Base-by-base conservation (phyloP, 805 yeast species). In the Tetrapisispora nanseiensis region DNA sequence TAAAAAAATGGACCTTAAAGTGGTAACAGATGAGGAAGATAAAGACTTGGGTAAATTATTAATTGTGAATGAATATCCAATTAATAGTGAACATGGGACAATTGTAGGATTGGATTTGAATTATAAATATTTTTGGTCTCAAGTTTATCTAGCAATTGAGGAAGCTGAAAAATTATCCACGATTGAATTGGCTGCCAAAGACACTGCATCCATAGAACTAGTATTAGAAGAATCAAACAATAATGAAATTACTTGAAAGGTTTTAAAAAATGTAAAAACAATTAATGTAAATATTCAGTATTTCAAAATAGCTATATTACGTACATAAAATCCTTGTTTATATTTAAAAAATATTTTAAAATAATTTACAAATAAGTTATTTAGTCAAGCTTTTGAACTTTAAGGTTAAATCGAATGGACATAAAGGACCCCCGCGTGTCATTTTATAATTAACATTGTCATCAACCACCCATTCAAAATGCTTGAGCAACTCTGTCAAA, bases 381-480 rank as follows among this genome's bases (percentile, higher is more conserved):
- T 37, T 21, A 11, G 29, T 10, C n/a, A 37, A 9, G 19, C 29
- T 41, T 28, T 48, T 36, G 33, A 64, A 55, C 9, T 43, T 40
- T 18, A 68, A 41, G 35, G 55, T 53, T 24, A 75, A 52, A 46
- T 58, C 57, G 9, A 63, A 44, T 0, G 82, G 82, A 44, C 73
- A 63, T 18, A 76, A 60, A 1, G 82, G 82, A 0, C 82, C 82
- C 3, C 76, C 78, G 1, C 78, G 73, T 3, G 82, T 76, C 40
- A 76, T 41, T 49, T 55, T 65, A 13, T 73, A 77, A 3, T 50
- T 46, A 81, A 81, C 76, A 3, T 46, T 47, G 0, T 70, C 62
- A 29, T 69, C 70, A 32, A 72, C 42, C 1, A 42, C 22, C 37
- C 76, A 43, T 19, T 60, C 54, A 46, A 62, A 76, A 2, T 56